A percentile compares a stretch with the other conserved stretches of the same genome.
Conservation (phyloP, 192 early-diverging fungal genomes). For the Entomortierella parvispora region DNA sequence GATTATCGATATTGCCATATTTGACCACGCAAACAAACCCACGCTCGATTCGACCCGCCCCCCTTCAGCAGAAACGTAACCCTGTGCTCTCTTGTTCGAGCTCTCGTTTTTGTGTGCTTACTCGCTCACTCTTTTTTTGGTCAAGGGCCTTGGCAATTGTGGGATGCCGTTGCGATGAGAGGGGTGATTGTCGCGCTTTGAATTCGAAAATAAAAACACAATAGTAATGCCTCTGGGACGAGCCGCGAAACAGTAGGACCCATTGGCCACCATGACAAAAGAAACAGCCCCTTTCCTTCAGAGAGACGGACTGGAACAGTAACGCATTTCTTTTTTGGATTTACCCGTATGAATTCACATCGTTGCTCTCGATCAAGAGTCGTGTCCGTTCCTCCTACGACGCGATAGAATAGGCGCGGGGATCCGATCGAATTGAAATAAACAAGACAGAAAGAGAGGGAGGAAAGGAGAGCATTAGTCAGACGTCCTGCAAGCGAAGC, state of each 20-base stretch:
- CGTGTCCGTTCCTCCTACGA: constrained; percentile 36
- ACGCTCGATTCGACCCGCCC: no score
- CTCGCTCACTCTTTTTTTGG: no score
- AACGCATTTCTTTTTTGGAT: neutral
- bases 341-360: constrained; percentile 38
- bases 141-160: neutral
- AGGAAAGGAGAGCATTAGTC: neutral
- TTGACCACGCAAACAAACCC: no score
- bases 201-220: constrained; percentile 34
- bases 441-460: neutral
- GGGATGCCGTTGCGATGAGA: neutral
- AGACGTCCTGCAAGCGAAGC: no score
- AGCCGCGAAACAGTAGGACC: no score
- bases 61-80: no score
- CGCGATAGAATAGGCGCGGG: neutral
- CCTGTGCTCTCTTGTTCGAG: no score
- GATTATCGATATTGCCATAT: no score
- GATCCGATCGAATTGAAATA: neutral
- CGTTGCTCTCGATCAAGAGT: constrained; percentile 45
- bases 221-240: neutral
- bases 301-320: no score
- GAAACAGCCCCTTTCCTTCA: no score
- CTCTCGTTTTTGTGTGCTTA: no score
- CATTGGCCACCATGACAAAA: no score
- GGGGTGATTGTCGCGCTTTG: constrained; percentile 13